Evolutionary conservation across 345 rosid species (phyloP).

Genomic region (Geranium brycei): DNA sequence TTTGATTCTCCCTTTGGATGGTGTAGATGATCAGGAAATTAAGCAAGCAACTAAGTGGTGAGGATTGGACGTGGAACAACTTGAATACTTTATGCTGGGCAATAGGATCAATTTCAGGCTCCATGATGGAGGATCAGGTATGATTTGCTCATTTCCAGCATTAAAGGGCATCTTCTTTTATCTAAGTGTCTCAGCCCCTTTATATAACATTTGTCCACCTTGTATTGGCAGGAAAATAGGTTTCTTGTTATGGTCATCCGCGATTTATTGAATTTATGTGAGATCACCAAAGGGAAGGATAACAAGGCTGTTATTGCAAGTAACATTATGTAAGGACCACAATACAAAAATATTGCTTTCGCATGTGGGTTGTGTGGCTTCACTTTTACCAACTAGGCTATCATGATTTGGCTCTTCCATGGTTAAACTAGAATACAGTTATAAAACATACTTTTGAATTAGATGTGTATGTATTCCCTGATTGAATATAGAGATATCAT

Average conservation of each 20-base stretch:
- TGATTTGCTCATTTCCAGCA: not conserved
- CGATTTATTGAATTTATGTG: conserved; percentile 88
- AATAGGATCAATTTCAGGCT: conserved; percentile 97
- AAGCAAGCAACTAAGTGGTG: conserved; percentile 85
- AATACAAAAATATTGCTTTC: not conserved
- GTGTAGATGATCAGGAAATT: conserved; percentile 90
- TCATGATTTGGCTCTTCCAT: not conserved
- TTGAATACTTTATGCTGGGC: conserved; percentile 98
- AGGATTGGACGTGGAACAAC: conserved; percentile 99
- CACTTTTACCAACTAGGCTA: not conserved
- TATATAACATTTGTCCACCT: conserved; percentile 1
- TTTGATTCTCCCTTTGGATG: conserved; percentile 8
- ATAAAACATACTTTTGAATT: not conserved
- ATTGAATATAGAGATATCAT: not conserved
- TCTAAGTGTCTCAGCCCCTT: not conserved
- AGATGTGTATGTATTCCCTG: not conserved
- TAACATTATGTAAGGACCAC: conserved; percentile 78
- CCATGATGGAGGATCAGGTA: conserved; percentile 99
- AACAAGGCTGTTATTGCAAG: conserved; percentile 98
- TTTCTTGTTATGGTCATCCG: conserved; percentile 98
- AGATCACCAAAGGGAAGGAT: conserved; percentile 93
- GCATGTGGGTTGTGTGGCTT: not conserved
- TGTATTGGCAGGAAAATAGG: conserved; percentile 72
- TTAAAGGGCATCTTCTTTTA: no score
- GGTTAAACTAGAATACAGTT: not conserved